phyloP scores from a whole-genome alignment of 805 yeast genomes.

The Ogataea pini region DNA sequence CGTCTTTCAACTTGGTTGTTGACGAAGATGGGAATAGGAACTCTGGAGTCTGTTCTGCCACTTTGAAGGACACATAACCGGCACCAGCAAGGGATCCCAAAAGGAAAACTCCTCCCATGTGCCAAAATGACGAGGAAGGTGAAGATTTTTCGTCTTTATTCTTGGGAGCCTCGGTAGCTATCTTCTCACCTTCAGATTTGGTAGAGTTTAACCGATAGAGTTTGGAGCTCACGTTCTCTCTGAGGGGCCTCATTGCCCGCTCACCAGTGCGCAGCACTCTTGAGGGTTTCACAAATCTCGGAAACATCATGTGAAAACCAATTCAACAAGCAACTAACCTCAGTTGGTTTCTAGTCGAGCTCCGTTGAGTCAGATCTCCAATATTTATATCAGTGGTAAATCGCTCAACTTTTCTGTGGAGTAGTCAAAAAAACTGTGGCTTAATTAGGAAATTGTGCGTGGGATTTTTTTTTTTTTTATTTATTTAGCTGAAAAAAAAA shows the following conservation, averaged over 20 bases:
- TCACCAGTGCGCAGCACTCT: slow-evolving; percentile 1
- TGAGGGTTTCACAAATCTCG: not conserved
- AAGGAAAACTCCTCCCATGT: slow-evolving; percentile 18
- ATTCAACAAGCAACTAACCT: too few species aligned
- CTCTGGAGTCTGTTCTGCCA: slow-evolving; percentile 31
- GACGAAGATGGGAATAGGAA: slow-evolving; percentile 41
- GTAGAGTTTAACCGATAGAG: slow-evolving; percentile 3
- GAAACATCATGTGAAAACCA: not conserved
- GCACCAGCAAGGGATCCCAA: slow-evolving; percentile 31
- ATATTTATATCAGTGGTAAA: not conserved
- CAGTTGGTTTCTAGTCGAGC: too few species aligned
- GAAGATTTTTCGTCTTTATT: not conserved
- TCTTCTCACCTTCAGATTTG: slow-evolving; percentile 5
- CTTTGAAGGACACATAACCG: slow-evolving; percentile 28
- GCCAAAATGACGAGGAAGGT: slow-evolving; percentile 15
- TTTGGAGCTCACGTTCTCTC: too few species aligned
- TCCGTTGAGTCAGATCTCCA: not conserved
- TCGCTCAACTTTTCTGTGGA: slow-evolving; percentile 2
- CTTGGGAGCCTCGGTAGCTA: too few species aligned
- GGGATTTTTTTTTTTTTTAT: not conserved
- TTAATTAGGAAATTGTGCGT: not conserved
- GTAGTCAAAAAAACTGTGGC: slow-evolving; percentile 9
- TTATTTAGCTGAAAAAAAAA: not conserved
- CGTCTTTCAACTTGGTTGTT: slow-evolving; percentile 47
- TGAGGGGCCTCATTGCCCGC: not conserved